Evolutionary conservation across 1,139 yeast species (phyloP), one percentile per base, ranked within the genome.

Genomic region (Candida labiduridarum): DNA sequence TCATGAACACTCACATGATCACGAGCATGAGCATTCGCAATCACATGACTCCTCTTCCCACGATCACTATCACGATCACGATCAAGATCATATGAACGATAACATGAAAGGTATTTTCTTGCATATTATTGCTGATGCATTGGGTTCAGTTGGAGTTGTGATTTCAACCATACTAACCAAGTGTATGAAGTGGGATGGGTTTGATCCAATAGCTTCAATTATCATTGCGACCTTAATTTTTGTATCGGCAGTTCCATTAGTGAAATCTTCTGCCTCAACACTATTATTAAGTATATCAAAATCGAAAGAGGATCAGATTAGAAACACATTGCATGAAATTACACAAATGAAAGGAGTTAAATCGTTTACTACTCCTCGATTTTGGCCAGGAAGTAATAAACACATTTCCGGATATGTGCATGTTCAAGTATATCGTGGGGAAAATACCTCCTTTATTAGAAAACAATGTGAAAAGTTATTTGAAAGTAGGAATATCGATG

Each of bases 81-180:
- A 27, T 12, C 65, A 61, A 36, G 67, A 68, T 29, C 66, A 56
- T 16, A 69, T 71, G 74, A 89, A 89, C 63, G 97, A 92, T 61
- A 94, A 94, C 65, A 89, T 94, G 96, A 84, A 85, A 54, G 99
- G 99, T 19, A 90, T 94, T 10, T 94, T 94, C 59, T 72, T 94
- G 42, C 99, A 94, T 60, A 89, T 94, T 42, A 68, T 94, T 44
- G 99, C 99, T 0, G 99, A 94, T 61, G 94, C 99, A 0, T 73
- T 95, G 33, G 99, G 99, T 0, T 92, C 98, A 0, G 96, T 91
- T 0, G 98, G 99, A 5, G 99, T 95, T 22, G 94, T 95, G 11
- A 68, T 89, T 0, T 91, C 98, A 0, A 94, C 99, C 0, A 51
- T 87, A 1, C 67, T 87, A 39, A 84, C 88, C 19, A 83, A 82